phyloP scores from a whole-genome alignment of 73 alveolate species.

The Stentor roeselii region DNA sequence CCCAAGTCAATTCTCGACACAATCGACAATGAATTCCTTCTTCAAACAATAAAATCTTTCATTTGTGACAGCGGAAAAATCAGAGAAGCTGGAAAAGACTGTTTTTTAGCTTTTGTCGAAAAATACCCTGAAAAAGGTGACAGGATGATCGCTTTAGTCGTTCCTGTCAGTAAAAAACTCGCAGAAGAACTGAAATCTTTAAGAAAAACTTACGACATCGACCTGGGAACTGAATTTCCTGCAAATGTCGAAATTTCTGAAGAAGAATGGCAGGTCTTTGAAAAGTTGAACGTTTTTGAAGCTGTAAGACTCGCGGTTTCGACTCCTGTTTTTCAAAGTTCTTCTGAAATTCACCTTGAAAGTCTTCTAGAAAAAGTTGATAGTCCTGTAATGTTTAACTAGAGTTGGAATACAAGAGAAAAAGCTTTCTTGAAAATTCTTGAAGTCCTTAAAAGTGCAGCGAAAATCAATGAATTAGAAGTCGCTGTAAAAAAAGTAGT shows the following conservation, averaged over 20 bases:
- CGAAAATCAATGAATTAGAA: not conserved
- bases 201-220: not conserved
- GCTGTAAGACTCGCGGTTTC: slow-evolving; percentile 21
- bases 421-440: not conserved
- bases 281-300: not conserved
- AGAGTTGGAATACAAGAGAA: slow-evolving; percentile 6
- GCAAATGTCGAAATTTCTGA: not conserved
- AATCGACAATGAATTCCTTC: not conserved
- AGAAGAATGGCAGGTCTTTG: not conserved
- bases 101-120: slow-evolving; percentile 3
- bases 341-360: not conserved
- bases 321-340: not conserved
- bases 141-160: not conserved
- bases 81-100: slow-evolving; percentile 3
- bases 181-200: not conserved
- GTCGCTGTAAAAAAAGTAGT: not conserved
- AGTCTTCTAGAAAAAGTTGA: not conserved
- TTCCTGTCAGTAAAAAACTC: not conserved
- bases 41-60: not conserved
- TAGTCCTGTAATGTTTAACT: not conserved
- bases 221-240: slow-evolving; percentile 12
- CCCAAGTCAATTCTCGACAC: slow-evolving; percentile 10
- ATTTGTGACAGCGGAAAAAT: not conserved
- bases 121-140: slow-evolving; percentile 12
- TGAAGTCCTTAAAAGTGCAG: not conserved